These are phyloP conservation scores for Solanum hybrid DNA, from an alignment of 305 asterid species.

Conservation along the genomic window DNA sequence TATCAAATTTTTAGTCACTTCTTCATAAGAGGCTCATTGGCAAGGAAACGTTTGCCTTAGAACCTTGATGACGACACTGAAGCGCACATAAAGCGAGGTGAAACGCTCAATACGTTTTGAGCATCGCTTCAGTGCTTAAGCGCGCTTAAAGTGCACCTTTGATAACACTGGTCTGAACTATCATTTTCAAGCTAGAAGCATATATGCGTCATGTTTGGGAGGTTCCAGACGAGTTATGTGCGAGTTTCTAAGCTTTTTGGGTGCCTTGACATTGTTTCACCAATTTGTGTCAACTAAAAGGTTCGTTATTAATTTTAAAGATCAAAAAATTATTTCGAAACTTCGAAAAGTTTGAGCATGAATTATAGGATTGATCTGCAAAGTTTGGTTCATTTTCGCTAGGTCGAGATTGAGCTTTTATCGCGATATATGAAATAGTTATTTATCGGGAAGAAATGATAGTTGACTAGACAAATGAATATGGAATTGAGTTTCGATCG, in stretches of 20 bases:
- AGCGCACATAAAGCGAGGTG: no score
- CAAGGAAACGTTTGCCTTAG: no score
- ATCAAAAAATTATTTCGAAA: no score
- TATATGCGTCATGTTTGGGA: neutral
- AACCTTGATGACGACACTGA: no score
- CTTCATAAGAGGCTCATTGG: no score
- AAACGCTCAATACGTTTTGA: no score
- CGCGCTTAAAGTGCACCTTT: no score
- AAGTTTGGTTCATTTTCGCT: neutral
- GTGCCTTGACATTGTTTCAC: neutral
- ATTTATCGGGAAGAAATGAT: neutral
- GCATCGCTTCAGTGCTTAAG: no score
- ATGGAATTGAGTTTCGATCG: neutral
- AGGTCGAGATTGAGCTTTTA: neutral
- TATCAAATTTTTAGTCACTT: no score
- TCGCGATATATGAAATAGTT: neutral
- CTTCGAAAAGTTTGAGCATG: neutral
- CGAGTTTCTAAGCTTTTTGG: neutral
- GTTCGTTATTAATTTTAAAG: neutral
- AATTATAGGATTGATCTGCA: neutral
- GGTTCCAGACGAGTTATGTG: neutral
- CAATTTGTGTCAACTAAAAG: neutral
- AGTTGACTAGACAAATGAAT: neutral
- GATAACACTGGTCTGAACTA: neutral
- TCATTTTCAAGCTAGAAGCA: neutral